Evolutionary conservation across 169 alveolate species (phyloP).

Genomic region (Cryptosporidium sp.): DNA sequence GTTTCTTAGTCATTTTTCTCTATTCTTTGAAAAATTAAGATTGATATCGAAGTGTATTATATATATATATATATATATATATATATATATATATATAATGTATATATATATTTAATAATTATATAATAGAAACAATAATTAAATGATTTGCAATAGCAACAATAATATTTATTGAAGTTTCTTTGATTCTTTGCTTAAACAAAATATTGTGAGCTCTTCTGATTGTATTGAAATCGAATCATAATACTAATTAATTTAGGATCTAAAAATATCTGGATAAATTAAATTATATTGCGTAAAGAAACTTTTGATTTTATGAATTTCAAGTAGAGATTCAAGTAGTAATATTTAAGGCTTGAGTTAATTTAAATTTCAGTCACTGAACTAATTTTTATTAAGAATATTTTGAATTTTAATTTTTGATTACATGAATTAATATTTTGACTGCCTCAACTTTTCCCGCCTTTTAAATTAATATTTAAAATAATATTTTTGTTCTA

Average conservation of each 20-base stretch:
- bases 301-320: neutral
- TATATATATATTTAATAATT: too few relatives aligned
- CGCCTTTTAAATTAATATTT: neutral
- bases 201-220: neutral
- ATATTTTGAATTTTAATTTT: neutral
- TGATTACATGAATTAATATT: neutral
- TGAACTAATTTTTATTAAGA: neutral
- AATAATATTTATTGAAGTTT: too few relatives aligned
- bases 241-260: neutral
- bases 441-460: neutral
- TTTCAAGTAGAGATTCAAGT: too few relatives aligned
- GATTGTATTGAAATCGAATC: neutral
- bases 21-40: neutral
- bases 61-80: too few relatives aligned
- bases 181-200: neutral
- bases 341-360: neutral
- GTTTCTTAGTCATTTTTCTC: conserved; percentile 10
- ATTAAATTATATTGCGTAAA: neutral
- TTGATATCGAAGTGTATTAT: neutral
- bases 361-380: neutral
- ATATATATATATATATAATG: too few relatives aligned
- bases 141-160: neutral
- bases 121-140: too few relatives aligned
- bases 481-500: neutral
- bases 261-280: neutral